Evolutionary conservation across 495 filamentous ascomycete genomes (phyloP), one percentile per base, ranked within the genome.

Genomic region (Lichenothelia convexa): DNA sequence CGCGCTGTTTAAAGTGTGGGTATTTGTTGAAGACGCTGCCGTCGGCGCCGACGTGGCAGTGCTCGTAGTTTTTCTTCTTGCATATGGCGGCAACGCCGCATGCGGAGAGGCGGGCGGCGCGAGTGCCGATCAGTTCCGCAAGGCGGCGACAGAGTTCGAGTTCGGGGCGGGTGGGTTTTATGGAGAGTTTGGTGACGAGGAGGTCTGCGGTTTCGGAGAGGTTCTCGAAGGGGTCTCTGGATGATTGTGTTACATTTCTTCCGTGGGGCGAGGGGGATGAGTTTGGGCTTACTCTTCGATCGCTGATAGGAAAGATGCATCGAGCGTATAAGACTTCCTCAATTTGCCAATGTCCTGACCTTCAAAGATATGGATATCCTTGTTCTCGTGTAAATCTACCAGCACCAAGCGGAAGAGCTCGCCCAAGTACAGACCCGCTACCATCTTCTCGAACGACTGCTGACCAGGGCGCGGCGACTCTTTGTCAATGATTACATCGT

Each of bases 1-100:
- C 84, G 34, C 87, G 79, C 12, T 70, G 70, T 67, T 93, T 87
- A 68, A 95, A 95, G 58, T 93, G 81, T 1, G 87, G 87, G 60
- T 94, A 94, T 57, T 93, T 93, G 67, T 92, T 93, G 66, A 94
- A 95, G 30, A 95, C 85, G 8, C 80, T 87, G 18, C 87, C 87
- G 47, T 95, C 87, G 26, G 87, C 87, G 47, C 87, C 87, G 15
- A 94, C 87, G 55, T 94, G 86, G 68, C 81, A 92, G 11, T 74
- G 69, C 44, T 73, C 61, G 45, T 81, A 83, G 39, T 75, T 71
- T 66, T 93, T 94, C 76, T 93, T 94, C 56, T 71, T 87, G 65
- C 80, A 84, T 47, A 95, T 94, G 33, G 86, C 87, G 3, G 87
- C 83, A 34, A 93, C 80, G 53, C 87, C 87, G 48, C 87, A 95